These are phyloP conservation scores for Penicillium lividum DNA, from an alignment of 495 filamentous ascomycete species.

Conservation along the genomic window DNA sequence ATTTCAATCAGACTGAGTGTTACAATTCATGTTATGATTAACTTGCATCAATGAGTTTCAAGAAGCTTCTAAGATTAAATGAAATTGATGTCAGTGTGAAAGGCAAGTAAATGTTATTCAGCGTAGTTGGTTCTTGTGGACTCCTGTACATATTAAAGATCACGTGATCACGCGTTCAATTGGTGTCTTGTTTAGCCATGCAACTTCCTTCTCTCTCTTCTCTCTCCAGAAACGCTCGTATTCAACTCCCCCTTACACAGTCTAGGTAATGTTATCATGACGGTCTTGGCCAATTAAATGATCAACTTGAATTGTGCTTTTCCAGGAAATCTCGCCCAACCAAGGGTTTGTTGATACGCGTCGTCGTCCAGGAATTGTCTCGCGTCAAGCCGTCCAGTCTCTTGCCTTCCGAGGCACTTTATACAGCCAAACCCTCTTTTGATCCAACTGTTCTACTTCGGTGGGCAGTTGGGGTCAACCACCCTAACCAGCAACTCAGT, in stretches of 20 bases:
- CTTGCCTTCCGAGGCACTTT: constrained; percentile 5
- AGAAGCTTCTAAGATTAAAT: background rate
- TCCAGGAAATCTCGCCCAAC: background rate
- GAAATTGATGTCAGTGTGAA: background rate
- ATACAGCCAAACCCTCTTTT: constrained; percentile 11
- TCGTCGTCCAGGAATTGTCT: background rate
- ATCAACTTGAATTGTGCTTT: background rate
- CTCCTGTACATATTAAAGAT: background rate
- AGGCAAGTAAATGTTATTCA: background rate
- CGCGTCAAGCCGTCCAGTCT: background rate
- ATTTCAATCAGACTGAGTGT: background rate
- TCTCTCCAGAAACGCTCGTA: background rate
- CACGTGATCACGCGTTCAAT: background rate
- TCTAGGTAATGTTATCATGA: background rate
- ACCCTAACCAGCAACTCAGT: constrained; percentile 3
- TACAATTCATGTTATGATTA: no score
- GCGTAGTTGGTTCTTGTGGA: background rate
- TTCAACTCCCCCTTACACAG: background rate
- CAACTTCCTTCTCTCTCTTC: background rate
- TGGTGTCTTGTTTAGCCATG: background rate
- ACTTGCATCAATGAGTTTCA: background rate
- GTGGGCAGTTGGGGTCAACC: constrained; percentile 6
- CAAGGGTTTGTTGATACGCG: background rate
- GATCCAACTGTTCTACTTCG: constrained; percentile 2
- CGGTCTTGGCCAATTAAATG: background rate